These are phyloP conservation scores for Rhodotorula diobovata DNA, from an alignment of 768 basidiomycete species.

Conservation along the genomic window DNA sequence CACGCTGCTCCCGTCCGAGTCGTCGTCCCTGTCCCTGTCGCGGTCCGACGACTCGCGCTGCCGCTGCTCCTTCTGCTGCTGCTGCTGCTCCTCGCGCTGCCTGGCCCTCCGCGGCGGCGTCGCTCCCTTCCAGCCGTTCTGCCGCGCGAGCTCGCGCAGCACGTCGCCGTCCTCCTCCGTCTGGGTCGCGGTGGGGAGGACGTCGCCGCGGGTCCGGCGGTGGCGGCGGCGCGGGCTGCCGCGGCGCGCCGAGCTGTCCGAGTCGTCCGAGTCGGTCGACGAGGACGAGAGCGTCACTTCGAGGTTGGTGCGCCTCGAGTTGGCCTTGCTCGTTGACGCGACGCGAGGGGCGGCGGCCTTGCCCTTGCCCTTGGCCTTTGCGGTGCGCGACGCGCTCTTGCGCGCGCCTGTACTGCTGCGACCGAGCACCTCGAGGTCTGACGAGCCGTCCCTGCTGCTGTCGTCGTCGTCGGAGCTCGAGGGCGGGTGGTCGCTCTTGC, in stretches of 20 bases:
- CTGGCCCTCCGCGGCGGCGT: constrained; percentile 1
- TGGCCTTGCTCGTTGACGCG: neutral
- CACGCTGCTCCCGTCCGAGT: neutral
- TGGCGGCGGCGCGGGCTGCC: neutral
- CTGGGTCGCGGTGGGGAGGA: constrained; percentile 8
- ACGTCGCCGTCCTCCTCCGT: neutral
- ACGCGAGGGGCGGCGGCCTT: neutral
- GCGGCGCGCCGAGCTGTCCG: too few species aligned
- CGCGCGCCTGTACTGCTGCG: neutral
- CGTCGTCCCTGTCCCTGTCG: neutral
- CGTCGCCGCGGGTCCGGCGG: neutral
- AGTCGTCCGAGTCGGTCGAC: neutral
- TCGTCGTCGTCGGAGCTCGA: neutral
- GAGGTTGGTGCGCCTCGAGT: neutral
- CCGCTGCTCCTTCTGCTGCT: neutral
- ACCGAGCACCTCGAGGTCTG: constrained; percentile 9
- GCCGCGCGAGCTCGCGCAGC: constrained; percentile 1
- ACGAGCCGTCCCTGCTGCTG: neutral
- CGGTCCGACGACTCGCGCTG: too few species aligned
- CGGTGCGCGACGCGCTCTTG: too few species aligned
- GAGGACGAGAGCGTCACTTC: neutral
- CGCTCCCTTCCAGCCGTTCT: neutral
- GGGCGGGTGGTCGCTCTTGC: neutral
- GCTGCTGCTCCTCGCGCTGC: neutral
- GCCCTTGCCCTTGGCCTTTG: neutral